Percentiles rank a stretch among this genome's conserved stretches.
Conservation (phyloP, 2,329 filamentous ascomycete genomes). For the Colletotrichum orbiculare region DNA sequence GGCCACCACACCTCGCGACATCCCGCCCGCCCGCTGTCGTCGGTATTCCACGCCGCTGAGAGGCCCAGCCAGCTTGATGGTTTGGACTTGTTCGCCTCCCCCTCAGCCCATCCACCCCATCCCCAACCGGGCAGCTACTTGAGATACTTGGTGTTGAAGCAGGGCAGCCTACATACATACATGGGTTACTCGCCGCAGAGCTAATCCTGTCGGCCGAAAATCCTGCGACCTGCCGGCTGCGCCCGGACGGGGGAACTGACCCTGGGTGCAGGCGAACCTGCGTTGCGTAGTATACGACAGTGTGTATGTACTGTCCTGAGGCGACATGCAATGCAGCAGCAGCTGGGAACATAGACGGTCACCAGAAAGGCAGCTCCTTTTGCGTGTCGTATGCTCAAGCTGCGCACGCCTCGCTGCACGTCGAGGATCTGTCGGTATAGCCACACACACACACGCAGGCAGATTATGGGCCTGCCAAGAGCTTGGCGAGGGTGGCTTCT, state of each 20-base stretch:
- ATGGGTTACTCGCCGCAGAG: not conserved
- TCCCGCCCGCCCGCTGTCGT: not conserved
- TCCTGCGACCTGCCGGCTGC: slow-evolving; percentile 18
- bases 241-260: slow-evolving; percentile 7
- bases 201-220: slow-evolving; percentile 23
- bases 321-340: too few species aligned
- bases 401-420: too few species aligned
- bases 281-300: not conserved
- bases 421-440: slow-evolving; percentile 9
- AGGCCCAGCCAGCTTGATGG: slow-evolving; percentile 4
- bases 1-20: not conserved
- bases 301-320: too few species aligned
- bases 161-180: not conserved
- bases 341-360: too few species aligned
- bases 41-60: slow-evolving; percentile 10
- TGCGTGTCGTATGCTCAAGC: too few species aligned
- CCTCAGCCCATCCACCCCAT: not conserved
- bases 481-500: slow-evolving; percentile 17
- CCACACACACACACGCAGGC: not conserved
- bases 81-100: not conserved
- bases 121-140: slow-evolving; percentile 10
- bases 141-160: not conserved
- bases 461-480: slow-evolving; percentile 6
- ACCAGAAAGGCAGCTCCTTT: too few species aligned
- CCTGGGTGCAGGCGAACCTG: not conserved